A percentile compares a stretch with the other conserved stretches of the same genome.
Conservation (phyloP, 257 asterid genomes). For the Solanum arcanum region DNA sequence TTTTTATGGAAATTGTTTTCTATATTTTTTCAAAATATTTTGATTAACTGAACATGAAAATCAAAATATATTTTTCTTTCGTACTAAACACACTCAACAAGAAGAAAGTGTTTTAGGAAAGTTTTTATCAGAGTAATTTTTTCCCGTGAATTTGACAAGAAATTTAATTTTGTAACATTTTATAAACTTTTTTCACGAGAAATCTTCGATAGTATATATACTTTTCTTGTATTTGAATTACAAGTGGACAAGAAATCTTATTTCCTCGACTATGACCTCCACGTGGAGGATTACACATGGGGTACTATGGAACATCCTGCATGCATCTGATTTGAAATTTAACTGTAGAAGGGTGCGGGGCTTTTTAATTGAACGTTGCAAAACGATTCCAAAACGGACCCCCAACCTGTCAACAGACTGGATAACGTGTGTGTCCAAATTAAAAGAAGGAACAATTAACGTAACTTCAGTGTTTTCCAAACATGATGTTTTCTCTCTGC, state of each 20-base stretch:
- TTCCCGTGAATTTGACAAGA: background rate
- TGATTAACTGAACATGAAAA: background rate
- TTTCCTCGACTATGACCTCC: background rate
- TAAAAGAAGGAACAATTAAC: background rate
- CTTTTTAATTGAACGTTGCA: background rate
- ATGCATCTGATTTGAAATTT: background rate
- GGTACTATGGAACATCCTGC: background rate
- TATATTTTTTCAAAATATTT: background rate
- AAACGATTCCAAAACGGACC: background rate
- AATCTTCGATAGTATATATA: background rate
- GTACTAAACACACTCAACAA: background rate
- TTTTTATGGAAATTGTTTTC: background rate
- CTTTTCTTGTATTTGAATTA: background rate
- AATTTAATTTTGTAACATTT: background rate
- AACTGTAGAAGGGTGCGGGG: background rate
- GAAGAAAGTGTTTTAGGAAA: background rate
- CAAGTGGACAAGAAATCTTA: background rate
- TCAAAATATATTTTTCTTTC: background rate
- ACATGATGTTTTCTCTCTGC: background rate
- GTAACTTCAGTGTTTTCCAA: background rate
- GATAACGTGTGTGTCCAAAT: background rate
- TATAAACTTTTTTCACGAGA: too few relatives aligned
- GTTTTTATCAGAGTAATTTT: background rate
- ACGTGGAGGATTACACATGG: background rate
- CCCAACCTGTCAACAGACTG: constrained; percentile 23